Evolutionary conservation across 306 rosid genomes (phyloP), one percentile per base, ranked within the genome.

Genomic region (Abrus precatorius): DNA sequence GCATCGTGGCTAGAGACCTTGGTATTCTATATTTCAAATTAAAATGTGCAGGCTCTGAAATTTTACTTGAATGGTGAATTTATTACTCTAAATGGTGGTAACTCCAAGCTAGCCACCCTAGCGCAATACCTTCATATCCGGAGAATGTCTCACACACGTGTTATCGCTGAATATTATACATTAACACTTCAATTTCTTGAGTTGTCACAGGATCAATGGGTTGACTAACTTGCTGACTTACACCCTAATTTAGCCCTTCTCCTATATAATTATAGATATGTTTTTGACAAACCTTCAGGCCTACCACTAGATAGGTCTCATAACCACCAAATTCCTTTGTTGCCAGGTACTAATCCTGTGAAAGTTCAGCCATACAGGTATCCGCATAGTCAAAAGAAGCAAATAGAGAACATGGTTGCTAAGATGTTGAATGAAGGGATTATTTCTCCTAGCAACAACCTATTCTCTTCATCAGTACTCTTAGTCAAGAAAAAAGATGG

Each of bases 401-500:
- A 20, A 20, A 20, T 20, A 20, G 0, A 20, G 20, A 20, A 20
- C 20, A 20, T 53, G 30, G 32, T 5, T 53, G 60, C 2, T n/a
- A 9, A 53, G 30, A 53, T 53, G 60, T 14, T 53, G 60, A 53
- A 20, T 20, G 20, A 20, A 20, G 20, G 20, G 0, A 20, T 20
- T 20, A 20, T 20, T 20, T 20, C 20, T 20, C 20, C 20, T 20
- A 20, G 20, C 20, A 20, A 20, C 20, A 20, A 20, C 20, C 20
- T 20, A 20, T 20, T 20, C 20, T 53, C 59, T 33, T 62, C 68
- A 0, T 7, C 29, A 0, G 33, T 62, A 4, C 27, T 62, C 9
- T 3, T 62, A 6, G 68, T 62, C 8, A 62, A 62, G 9, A 62
- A 62, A 13, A 62, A 62, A 9, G 68, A 62, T 34, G n/a, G 68